Base-by-base conservation (phyloP, 768 basidiomycete genomes). In the Lentinula boryana region DNA sequence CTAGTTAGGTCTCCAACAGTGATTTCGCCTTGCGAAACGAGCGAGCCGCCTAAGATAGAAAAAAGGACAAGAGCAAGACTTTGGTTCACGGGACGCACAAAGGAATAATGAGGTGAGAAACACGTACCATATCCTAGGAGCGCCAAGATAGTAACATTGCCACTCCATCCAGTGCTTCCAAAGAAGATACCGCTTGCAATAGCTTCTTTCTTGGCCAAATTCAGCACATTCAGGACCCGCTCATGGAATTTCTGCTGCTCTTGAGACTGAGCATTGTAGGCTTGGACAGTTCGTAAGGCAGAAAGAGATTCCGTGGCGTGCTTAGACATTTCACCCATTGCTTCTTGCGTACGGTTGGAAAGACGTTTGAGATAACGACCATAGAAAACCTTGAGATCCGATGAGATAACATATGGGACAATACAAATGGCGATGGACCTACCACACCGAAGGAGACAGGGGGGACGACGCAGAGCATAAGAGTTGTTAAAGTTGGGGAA, bases 291-390 rank as follows among this genome's bases (percentile, higher is more conserved):
- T 2, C 93, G 83, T 33, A 95, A 78, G 3, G 91, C 91, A 3
- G 91, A 84, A 4, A 99, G 83, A 4, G 95, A 87, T 68, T 99
- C 96, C 62, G 93, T 88, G 5, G 95, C 95, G 12, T 92, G 87
- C 83, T 91, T 95, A 35, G 94, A 93, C 95, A 96, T 94, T 59
- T 96, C 95, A 59, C 95, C 95, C 56, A 97, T 82, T 1, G 95
- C 93, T 68, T 95, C 94, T 71, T 99, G 96, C 5, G 96, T 95
- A 67, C 87, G 78, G 67, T 92, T 93, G 6, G 93, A 93, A 3
- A 99, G 83, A 63, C 87, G 89, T 70, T 95, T 93, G 58, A 99
- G 76, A 74, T 98, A 99, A 12, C 95, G 86, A 64, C 96, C 95
- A 67, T 99, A 99, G 71, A 94, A 91, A 12, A 98, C 92, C 91